phyloP scores from a whole-genome alignment of 2,329 filamentous ascomycete genomes.

The Fusarium pseudograminearum region DNA sequence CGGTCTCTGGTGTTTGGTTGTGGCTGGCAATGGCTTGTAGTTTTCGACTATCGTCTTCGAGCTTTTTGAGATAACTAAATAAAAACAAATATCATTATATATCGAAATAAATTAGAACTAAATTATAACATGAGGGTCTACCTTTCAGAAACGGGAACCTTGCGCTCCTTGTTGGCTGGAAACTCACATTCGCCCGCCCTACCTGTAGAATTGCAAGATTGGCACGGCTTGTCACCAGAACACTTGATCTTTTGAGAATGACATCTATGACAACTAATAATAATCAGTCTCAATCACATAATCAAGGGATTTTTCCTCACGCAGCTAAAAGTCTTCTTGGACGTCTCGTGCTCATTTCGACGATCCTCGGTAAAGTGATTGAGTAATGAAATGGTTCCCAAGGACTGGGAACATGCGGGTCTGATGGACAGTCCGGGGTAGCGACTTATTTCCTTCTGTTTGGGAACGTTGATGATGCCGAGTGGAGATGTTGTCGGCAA shows the following conservation, averaged over 20 bases:
- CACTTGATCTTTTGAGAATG: slow-evolving; percentile 62
- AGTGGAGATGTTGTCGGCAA: slow-evolving; percentile 31
- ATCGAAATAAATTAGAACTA: no score
- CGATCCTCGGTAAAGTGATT: slow-evolving; percentile 11
- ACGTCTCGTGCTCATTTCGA: slow-evolving; percentile 38
- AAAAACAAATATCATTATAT: not conserved
- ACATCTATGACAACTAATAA: slow-evolving; percentile 55
- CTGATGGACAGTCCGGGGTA: slow-evolving; percentile 32
- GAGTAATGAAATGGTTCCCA: slow-evolving; percentile 25
- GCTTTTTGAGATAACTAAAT: slow-evolving; percentile 32
- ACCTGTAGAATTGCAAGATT: slow-evolving; percentile 54
- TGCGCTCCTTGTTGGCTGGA: slow-evolving; percentile 56
- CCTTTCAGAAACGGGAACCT: slow-evolving; percentile 49
- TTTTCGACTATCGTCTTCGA: slow-evolving; percentile 26
- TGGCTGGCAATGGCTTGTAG: slow-evolving; percentile 17
- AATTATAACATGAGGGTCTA: not conserved
- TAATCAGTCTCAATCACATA: slow-evolving; percentile 5
- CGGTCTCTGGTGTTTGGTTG: slow-evolving; percentile 34
- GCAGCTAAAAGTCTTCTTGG: slow-evolving; percentile 45
- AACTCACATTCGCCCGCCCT: slow-evolving; percentile 55
- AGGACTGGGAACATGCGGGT: slow-evolving; percentile 25
- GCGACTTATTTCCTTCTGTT: slow-evolving; percentile 10
- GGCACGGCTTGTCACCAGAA: slow-evolving; percentile 58
- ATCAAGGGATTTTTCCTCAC: slow-evolving; percentile 23
- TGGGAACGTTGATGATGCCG: slow-evolving; percentile 10